phyloP scores from a whole-genome alignment of 768 basidiomycete species.

The Trametes sanguinea region DNA sequence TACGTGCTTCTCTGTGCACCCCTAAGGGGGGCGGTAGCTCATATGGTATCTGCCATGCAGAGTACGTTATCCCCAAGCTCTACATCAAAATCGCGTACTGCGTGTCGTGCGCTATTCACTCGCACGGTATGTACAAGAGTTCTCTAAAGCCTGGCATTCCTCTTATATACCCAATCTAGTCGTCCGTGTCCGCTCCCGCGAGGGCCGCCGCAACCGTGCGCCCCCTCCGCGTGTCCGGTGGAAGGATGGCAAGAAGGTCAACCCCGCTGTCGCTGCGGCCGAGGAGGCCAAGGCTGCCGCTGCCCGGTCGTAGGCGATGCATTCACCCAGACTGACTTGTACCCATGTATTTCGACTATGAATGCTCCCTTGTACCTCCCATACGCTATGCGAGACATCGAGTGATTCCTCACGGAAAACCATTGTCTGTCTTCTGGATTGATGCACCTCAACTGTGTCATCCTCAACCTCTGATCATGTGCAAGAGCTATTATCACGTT shows the following conservation, averaged over 20 bases:
- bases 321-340: constrained; percentile 16
- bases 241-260: constrained; percentile 96
- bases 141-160: neutral
- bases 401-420: neutral
- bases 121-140: constrained; percentile 70
- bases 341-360: constrained; percentile 26
- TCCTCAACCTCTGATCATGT: neutral
- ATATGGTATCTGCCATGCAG: constrained; percentile 40
- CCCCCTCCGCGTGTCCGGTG: constrained; percentile 95
- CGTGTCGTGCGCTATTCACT: constrained; percentile 99
- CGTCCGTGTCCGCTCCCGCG: constrained; percentile 95
- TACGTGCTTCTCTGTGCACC: constrained; percentile 40
- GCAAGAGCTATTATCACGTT: neutral
- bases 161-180: constrained; percentile 48
- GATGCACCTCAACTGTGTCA: neutral
- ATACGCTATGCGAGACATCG: neutral
- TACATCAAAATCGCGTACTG: constrained; percentile 99
- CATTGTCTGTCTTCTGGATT: neutral
- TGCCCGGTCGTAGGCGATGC: constrained; percentile 46
- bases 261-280: constrained; percentile 92
- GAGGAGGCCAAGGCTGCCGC: constrained; percentile 76
- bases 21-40: neutral
- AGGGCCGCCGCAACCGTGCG: constrained; percentile 95
- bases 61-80: constrained; percentile 94
- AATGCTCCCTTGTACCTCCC: constrained; percentile 21